Conservation (phyloP, 192 early-diverging fungal species). For the Mortierella antarctica region DNA sequence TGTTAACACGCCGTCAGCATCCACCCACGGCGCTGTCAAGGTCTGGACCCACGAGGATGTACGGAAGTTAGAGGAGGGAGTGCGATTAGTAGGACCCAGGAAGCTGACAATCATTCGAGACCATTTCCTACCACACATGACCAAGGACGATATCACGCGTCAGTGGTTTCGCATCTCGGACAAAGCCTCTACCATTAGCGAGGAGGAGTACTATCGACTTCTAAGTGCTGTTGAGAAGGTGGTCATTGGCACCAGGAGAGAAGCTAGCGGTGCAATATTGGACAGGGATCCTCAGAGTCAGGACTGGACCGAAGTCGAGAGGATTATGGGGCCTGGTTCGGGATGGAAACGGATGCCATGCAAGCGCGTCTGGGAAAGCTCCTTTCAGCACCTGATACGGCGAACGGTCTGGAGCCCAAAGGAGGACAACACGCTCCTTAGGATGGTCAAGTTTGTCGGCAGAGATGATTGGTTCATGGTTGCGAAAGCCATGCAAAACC, state of each 20-base stretch:
- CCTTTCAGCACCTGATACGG: constrained; percentile 11
- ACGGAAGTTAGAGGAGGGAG: constrained; percentile 28
- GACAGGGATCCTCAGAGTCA: background rate
- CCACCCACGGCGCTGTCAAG: no score
- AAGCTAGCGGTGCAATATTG: background rate
- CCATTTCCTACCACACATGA: constrained; percentile 35
- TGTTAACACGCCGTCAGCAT: no score
- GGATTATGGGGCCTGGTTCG: constrained; percentile 4
- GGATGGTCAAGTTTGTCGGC: constrained; percentile 32
- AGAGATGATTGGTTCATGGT: constrained; percentile 36
- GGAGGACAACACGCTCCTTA: constrained; percentile 15
- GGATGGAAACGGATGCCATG: constrained; percentile 35
- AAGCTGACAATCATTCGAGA: constrained; percentile 21
- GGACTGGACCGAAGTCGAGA: constrained; percentile 19
- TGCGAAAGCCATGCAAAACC: constrained; percentile 17
- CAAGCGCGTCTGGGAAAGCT: constrained; percentile 43
- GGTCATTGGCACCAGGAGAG: background rate
- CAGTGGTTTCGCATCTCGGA: constrained; percentile 43
- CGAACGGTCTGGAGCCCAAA: constrained; percentile 8
- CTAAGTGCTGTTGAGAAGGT: constrained; percentile 5
- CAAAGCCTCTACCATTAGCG: constrained; percentile 21
- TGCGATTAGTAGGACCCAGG: constrained; percentile 31
- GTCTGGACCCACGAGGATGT: constrained; percentile 28
- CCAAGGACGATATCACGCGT: constrained; percentile 32
- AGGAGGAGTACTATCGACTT: constrained; percentile 27